Percentiles rank a stretch among this genome's conserved stretches.
phyloP scores from a whole-genome alignment of 2,329 filamentous ascomycete genomes.

The Aspergillus glaucus region DNA sequence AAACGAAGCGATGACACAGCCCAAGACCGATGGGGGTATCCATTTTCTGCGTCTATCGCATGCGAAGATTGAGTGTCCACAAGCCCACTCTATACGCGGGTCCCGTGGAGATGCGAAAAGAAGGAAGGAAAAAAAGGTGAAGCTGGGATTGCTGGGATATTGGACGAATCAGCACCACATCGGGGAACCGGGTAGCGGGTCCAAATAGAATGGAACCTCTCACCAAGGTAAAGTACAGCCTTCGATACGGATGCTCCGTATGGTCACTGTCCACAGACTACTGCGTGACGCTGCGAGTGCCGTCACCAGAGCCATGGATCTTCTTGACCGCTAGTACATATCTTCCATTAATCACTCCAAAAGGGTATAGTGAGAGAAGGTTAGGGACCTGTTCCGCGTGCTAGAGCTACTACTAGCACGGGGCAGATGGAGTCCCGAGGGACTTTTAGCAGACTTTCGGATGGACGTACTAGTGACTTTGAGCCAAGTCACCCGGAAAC shows the following conservation, averaged over 20 bases:
- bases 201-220: background rate
- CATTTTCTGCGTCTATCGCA: background rate
- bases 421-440: too few species aligned
- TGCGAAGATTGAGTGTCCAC: background rate
- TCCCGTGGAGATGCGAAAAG: too few species aligned
- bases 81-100: background rate
- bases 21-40: background rate
- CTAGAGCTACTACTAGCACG: background rate
- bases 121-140: too few species aligned
- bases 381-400: background rate
- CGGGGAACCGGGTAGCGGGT: background rate
- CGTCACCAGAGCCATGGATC: slow-evolving; percentile 1
- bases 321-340: background rate
- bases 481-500: background rate
- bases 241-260: background rate
- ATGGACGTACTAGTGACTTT: background rate
- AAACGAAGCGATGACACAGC: background rate
- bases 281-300: background rate
- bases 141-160: background rate
- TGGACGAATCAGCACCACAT: background rate
- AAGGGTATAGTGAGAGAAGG: background rate
- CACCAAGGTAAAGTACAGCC: background rate
- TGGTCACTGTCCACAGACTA: background rate
- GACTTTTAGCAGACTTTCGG: background rate
- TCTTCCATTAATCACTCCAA: background rate